Evolutionary conservation across 441 rosid genomes (phyloP).

Genomic region (Cnidoscolus chayamansa): DNA sequence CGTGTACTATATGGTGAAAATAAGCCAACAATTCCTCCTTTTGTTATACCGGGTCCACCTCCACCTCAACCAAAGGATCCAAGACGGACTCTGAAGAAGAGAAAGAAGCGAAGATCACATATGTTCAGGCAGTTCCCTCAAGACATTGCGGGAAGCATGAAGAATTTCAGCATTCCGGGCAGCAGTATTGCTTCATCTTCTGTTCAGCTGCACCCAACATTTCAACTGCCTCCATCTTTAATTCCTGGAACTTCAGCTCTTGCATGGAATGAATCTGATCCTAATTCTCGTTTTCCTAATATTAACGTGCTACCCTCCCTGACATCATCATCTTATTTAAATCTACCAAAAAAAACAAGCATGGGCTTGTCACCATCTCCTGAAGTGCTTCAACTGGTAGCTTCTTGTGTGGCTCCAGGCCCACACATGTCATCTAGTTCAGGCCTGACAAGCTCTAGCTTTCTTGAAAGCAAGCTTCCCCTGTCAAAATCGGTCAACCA

Average conservation of each 20-base stretch:
- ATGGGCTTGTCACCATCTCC: constrained; percentile 57
- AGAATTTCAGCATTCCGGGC: constrained; percentile 34
- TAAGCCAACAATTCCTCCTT: constrained; percentile 82
- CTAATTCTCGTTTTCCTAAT: constrained; percentile 34
- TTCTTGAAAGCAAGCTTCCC: constrained; percentile 38
- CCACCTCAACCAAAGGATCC: constrained; percentile 95
- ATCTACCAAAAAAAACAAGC: constrained; percentile 38
- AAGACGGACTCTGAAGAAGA: constrained; percentile 65
- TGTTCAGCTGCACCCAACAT: constrained; percentile 33
- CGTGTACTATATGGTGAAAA: constrained; percentile 85
- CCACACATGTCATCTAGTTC: constrained; percentile 39
- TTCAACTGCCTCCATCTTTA: constrained; percentile 32
- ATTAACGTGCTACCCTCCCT: constrained; percentile 35
- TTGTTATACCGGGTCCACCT: constrained; percentile 87
- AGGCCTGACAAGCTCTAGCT: constrained; percentile 38
- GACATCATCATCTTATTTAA: constrained; percentile 35
- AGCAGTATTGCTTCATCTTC: constrained; percentile 44
- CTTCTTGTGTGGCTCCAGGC: constrained; percentile 58
- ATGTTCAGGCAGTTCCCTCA: constrained; percentile 35
- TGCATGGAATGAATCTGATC: constrained; percentile 35
- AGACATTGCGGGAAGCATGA: constrained; percentile 43
- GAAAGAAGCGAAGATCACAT: constrained; percentile 59
- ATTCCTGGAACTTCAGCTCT: constrained; percentile 43
- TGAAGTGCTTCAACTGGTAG: constrained; percentile 63
- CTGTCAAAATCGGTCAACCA: constrained; percentile 38